Base-by-base conservation (phyloP, 352 stramenopile genomes). In the Globisporangium uncinulatum region DNA sequence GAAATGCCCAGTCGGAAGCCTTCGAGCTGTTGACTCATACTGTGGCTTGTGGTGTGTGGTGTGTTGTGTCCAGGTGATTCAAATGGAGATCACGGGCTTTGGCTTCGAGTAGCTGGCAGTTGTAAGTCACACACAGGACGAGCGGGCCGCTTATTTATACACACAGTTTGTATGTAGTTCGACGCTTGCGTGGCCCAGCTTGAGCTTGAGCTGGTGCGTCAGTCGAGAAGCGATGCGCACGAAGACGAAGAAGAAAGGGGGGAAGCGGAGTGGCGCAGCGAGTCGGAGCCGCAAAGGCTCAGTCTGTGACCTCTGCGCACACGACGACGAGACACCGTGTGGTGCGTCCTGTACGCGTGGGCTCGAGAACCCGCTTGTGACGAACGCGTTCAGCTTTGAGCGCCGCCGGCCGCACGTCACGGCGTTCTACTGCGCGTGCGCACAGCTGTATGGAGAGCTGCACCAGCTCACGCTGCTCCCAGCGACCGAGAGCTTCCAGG, bases 1-100 rank as follows among this genome's bases (percentile, higher is more conserved):
- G 24, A 29, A 29, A 29, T 29, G 24, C 24, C 24, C 24, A 29
- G 24, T 29, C 24, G 24, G 24, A 29, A 29, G 24, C 24, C n/a
- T n/a, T n/a, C 2, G 24, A 29, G 24, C 24, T 29, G 24, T 29
- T 29, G 24, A 29, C 24, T 87, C 8, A 92, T 11, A 45, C n/a
- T 8, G 6, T 44, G 17, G 43, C 34, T 24, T 17, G 44, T 17
- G 44, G 79, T 86, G 14, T 61, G 45, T 34, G 24, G 4, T 67
- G 44, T 15, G 43, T 31, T 31, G 15, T 37, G 21, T 53, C 3
- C 19, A 84, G 72, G 74, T 82, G 39, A 80, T 84, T 52, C 76
- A 99, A 49, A 65, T 97, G 87, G 87, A 95, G 61, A 72, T 87
- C 44, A 96, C 87, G 15, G 89, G 90, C 37, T 97, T 97, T 61